Evolutionary conservation across 2,329 filamentous ascomycete species (phyloP), one percentile per base, ranked within the genome.

Genomic region (Lasiodiplodia citricola): DNA sequence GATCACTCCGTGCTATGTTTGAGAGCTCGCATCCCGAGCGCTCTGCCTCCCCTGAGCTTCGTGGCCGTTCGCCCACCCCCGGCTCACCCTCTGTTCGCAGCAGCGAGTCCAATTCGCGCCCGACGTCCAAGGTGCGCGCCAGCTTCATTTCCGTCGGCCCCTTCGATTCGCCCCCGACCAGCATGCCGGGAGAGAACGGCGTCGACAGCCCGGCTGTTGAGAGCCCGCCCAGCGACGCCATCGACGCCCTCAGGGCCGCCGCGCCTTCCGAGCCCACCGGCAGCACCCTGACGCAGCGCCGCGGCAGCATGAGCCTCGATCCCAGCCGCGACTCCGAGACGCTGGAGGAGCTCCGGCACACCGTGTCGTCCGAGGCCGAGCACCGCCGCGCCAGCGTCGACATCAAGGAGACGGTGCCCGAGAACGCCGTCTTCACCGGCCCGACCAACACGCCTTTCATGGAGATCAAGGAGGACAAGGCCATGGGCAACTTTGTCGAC

Each of bases 1-100:
- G 82, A 72, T 83, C 83, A 73, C 78, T 85, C 68, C 79, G 83
- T 74, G 83, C 83, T 68, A 81, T 84, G 77, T 85, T 85, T 75
- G 83, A 85, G 77, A 79, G 76, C 72, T 81, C 79, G 71, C 75
- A 78, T 67, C 64, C 62, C 21, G 63, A 57, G 23, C 47, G 51
- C 41, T 54, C 68, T 55, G 52, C 58, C 52, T 77, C 78, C 74
- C 78, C 80, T 75, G 79, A 82, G 71, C 75, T 79, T 72, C 81
- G 82, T 73, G 82, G 82, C 67, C 80, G 82, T 70, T 83, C 82
- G 56, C 80, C 79, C 70, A 77, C 76, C 71, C 79, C 76, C 72
- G 55, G 41, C 28, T 64, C 58, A 16, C 28, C 38, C 54, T 75
- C 74, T 67, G 68, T 70, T 37, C 72, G 72, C 67, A 68, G 74